Evolutionary conservation across 2,329 filamentous ascomycete species (phyloP).

Genomic region (Sclerotinia subarctica): DNA sequence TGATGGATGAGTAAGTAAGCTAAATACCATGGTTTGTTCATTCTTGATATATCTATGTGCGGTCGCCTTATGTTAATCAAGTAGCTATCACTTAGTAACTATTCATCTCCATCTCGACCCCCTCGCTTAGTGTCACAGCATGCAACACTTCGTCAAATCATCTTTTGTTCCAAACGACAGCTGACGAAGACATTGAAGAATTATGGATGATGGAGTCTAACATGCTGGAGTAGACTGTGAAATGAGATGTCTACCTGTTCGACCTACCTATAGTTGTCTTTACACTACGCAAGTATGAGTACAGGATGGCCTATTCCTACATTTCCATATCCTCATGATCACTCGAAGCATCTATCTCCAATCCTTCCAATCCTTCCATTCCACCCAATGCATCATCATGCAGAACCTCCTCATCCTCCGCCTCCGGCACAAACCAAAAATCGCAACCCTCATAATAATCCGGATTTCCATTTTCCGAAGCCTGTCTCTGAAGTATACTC

Average conservation of each 20-base stretch:
- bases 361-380: not conserved
- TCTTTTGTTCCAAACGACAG: not conserved
- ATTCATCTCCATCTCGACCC: not conserved
- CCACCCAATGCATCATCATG: too few relatives aligned
- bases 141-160: not conserved
- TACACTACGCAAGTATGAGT: not conserved
- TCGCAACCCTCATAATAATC: not conserved
- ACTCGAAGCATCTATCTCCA: not conserved
- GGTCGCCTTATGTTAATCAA: not conserved
- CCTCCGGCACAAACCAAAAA: not conserved
- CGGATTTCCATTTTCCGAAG: not conserved
- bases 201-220: fast-evolving
- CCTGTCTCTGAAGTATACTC: not conserved
- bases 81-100: not conserved
- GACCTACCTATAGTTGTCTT: too few relatives aligned
- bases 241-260: not conserved
- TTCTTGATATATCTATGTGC: not conserved
- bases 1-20: not conserved
- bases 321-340: not conserved
- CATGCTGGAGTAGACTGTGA: too few relatives aligned
- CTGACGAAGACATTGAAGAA: fast-evolving
- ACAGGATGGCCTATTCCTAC: not conserved
- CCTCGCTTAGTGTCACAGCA: not conserved
- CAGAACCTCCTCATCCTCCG: not conserved
- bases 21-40: too few relatives aligned